Base-by-base conservation (phyloP, 352 stramenopile species). In the Pythium dissimile region DNA sequence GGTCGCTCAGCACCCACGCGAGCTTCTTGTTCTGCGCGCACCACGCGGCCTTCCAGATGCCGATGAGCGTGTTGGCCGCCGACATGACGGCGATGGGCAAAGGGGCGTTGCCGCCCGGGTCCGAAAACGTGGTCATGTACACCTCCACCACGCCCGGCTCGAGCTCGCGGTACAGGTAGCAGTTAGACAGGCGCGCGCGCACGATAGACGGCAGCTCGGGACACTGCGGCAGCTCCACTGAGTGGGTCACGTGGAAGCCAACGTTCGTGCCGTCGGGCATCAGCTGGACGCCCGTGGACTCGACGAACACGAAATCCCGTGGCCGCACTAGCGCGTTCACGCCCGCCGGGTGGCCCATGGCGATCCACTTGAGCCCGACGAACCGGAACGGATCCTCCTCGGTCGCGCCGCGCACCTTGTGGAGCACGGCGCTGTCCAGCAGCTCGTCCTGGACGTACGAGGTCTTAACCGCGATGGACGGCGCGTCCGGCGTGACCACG, bases 261-360 rank as follows among this genome's bases (percentile, higher is more conserved):
- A 77, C 71, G 39, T 66, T 53, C 8, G 80, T 63, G 8, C 76
- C 73, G 9, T 54, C 61, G 3, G 56, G 26, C 41, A 69, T 63
- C 21, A 63, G 45, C 16, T 66, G 54, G 18, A 80, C 63, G 13
- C 73, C 73, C 5, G 64, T 78, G 11, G 62, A 67, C 30, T 80
- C 71, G 8, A 83, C 56, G 41, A 74, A 80, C 20, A 80, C 63
- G 23, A 78, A 74, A 41, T 83, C 73, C 5, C 73, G 56, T 20
- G 65, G 51, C 15, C 58, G 55, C 35, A 75, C 59, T 12, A 83
- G 18, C 9, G 27, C 34, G 28, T 27, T 53, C 28, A 56, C 21
- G 18, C 10, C 31, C 26, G 16, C 32, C 4, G 56, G 31, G 13
- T 46, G 39, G 10, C 28, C 28, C 38, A 62, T 65, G 42, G 55